phyloP scores from a whole-genome alignment of 768 basidiomycete species.

The Lactarius indigo region DNA sequence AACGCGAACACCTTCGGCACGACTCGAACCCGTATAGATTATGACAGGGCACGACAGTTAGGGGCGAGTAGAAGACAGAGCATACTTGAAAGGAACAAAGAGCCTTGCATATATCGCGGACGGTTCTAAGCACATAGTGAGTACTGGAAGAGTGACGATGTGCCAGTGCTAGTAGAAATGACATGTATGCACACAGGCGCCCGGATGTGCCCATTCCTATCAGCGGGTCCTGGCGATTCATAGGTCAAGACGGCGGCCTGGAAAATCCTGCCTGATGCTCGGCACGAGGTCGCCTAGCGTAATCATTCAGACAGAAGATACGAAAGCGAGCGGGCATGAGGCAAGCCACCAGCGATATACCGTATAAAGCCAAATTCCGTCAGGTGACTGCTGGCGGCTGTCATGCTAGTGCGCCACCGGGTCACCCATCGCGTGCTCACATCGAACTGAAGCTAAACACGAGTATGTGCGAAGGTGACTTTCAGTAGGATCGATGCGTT shows the following conservation, averaged over 20 bases:
- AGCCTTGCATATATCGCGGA: neutral
- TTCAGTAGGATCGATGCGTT: neutral
- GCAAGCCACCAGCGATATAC: slow-evolving; percentile 1
- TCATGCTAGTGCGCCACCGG: neutral
- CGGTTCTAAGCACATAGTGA: neutral
- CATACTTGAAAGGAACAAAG: neutral
- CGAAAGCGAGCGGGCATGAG: slow-evolving; percentile 15
- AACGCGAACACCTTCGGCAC: neutral
- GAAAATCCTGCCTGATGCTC: slow-evolving; percentile 4
- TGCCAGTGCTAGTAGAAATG: slow-evolving; percentile 11
- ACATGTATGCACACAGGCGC: slow-evolving; percentile 2
- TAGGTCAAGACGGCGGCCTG: neutral
- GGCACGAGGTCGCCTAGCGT: slow-evolving; percentile 16
- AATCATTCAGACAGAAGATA: neutral
- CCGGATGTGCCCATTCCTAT: slow-evolving; percentile 4
- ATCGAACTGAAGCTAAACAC: slow-evolving; percentile 13
- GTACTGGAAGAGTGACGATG: neutral
- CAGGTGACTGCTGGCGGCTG: slow-evolving; percentile 7
- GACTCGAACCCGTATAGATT: slow-evolving; percentile 1
- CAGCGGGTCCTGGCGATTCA: neutral
- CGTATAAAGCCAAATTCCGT: slow-evolving; percentile 19
- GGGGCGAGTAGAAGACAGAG: slow-evolving; percentile 4
- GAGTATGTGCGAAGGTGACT: neutral
- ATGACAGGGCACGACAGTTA: slow-evolving; percentile 11
- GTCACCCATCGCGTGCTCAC: slow-evolving; percentile 1